Evolutionary conservation across 129 eudicot species (phyloP), one percentile per base, ranked within the genome.

Genomic region (Chrysanthemum makinoi): DNA sequence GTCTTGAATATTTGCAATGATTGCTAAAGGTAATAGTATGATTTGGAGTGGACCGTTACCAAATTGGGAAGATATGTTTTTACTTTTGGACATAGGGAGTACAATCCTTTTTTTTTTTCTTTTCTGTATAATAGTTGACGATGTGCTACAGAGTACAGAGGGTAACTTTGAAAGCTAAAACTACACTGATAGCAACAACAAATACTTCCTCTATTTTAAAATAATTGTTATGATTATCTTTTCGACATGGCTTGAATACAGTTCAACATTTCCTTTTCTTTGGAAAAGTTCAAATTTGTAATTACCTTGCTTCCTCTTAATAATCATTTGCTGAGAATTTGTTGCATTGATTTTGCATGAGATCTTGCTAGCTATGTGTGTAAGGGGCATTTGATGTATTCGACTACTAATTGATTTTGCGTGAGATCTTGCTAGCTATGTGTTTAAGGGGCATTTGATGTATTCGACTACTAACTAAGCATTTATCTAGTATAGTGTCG

Each of bases 311-410:
- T 69, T 62, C 63, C 49, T n/a, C 18, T 57, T 54, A 33, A 16
- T 69, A 33, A 54, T 30, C 33, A 69, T 53, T 53, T 1, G 24
- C 47, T 10, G 12, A 69, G 12, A 17, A 49, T 46, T 22, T 5
- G 52, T 50, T 5, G 72, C 60, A 3, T 68, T 68, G 58, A 10
- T 26, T 60, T 60, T 11, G 39, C 44, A 66, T 5, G 20, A 66
- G 44, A 22, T 66, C 26, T 49, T 19, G 22, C 72, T 49, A 22
- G 61, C 30, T 67, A 49, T 48, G 46, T 14, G 14, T 14, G 49
- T 49, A 58, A 24, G 72, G 60, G 72, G 13, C 50, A 20, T 67
- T 39, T 39, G 46, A 39, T 39, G 46, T 39, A 47, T 49, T 61
- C 19, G 10, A 48, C 49, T 57, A 60, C 26, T 43, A 24, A 59